Base-by-base conservation (phyloP, 768 basidiomycete genomes). In the Amylocystis lapponica region DNA sequence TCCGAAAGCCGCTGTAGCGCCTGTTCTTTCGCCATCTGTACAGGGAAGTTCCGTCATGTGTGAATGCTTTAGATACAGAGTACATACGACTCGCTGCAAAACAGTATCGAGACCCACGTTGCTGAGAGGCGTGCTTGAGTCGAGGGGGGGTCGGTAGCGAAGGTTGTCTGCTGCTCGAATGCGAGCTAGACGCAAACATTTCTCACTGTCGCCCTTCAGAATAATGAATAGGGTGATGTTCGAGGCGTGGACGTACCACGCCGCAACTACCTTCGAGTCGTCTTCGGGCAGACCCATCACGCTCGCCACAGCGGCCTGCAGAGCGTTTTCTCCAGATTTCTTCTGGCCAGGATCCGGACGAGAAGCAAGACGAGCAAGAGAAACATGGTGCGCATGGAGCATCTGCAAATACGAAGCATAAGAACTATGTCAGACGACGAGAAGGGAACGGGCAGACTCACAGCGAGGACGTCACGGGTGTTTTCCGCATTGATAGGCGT, bases 401-500 rank as follows among this genome's bases (percentile, higher is more conserved):
- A 47, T 41, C 51, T 52, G 41, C 20, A 17, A 5, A 4, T 20
- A 21, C 26, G 10, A 22, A 5, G 5, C n/a, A 9, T 23, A 4
- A 8, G n/a, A 38, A 10, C 17, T 22, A 29, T 20, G 8, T n/a
- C n/a, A n/a, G n/a, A n/a, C n/a, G n/a, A n/a, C n/a, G n/a, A 14
- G 13, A n/a, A 16, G 17, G 25, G 16, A 3, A 36, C 5, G 7
- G 43, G 16, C 16, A 21, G 17, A 29, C 51, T 30, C 14, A 52
- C 51, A 1, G 51, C 37, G 10, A 52, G 13, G 4, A 43, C 36
- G 31, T 52, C 51, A 7, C 21, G 23, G 1, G 51, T 52, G 32
- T 38, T 16, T 14, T 52, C 51, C 12, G 37, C 42, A 6, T 39
- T 44, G 2, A 40, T 16, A 1, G 29, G 27, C 7, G n/a, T n/a